phyloP scores from a whole-genome alignment of 2,329 filamentous ascomycete species.

The Sclerotinia subarctica region DNA sequence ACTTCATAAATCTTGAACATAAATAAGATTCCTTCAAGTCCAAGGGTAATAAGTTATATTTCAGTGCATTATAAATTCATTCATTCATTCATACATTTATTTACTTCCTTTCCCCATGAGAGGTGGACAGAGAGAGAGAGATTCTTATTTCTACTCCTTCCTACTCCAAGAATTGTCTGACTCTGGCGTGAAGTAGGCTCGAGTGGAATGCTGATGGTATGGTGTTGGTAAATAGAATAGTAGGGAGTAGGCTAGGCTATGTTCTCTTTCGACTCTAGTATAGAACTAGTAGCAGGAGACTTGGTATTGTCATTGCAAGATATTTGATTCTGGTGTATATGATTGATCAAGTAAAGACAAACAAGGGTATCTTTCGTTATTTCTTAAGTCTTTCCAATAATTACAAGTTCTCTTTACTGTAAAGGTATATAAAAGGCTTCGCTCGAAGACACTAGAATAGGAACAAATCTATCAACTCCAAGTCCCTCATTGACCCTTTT shows the following conservation, averaged over 20 bases:
- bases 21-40: too few species aligned
- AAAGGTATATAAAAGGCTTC: not conserved
- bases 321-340: not conserved
- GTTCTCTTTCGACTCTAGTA: not conserved
- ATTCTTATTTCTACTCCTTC: too few species aligned
- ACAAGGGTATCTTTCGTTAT: not conserved
- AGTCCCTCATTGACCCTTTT: slow-evolving; percentile 27
- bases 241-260: not conserved
- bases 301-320: not conserved
- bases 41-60: too few species aligned
- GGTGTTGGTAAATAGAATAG: too few species aligned
- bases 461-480: not conserved
- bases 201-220: not conserved
- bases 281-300: not conserved
- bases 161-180: too few species aligned
- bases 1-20: too few species aligned
- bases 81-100: too few species aligned
- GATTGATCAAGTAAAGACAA: not conserved
- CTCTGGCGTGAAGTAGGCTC: too few species aligned
- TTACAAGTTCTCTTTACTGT: not conserved
- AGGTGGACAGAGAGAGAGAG: too few species aligned
- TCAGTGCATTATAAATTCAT: too few species aligned
- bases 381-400: not conserved
- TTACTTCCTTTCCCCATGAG: too few species aligned
- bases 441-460: not conserved